Base-by-base conservation (phyloP, 345 rosid species). In the Erucastrum elatum region DNA sequence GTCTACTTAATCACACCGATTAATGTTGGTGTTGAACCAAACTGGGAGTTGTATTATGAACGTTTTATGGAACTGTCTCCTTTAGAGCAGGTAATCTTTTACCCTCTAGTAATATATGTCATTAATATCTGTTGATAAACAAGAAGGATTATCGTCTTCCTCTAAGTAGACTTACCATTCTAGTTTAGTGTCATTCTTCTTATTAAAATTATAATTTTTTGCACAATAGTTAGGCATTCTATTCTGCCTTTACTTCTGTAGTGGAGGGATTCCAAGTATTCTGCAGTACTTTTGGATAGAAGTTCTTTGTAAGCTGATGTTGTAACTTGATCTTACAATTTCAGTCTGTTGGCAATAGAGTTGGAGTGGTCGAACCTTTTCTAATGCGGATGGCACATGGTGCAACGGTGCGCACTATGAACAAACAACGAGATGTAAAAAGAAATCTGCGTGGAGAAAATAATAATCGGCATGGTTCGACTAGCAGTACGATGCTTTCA, bases 331-430 rank as follows among this genome's bases (percentile, higher is more conserved):
- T 80, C 44, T 70, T 64, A 56, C 71, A 53, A 80, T 80, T 84
- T 84, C 89, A 94, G 98, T 91, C 98, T 69, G 98, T 92, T 81
- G 98, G 97, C 72, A 90, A 91, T 84, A 90, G 91, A 79, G 93
- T 94, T 80, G 98, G 97, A 80, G 98, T 92, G 65, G 83, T 83
- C 30, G 98, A 94, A 82, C 94, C 98, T 25, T 94, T 90, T 85
- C 88, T 94, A 85, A 94, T 92, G 98, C 97, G 97, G 78, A 94
- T 92, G 98, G 98, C 97, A 35, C 98, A 94, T 87, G 97, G 98
- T 77, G 98, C 91, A 77, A 93, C 93, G 35, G 78, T 88, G 70
- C 90, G 84, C 66, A 68, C 72, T 46, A 71, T 82, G 69, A 86
- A 83, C 65, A 87, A 81, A 81, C 77, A 82, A 66, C 86, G 83